Evolutionary conservation across 1,284 basidiomycete species (phyloP), one percentile per base, ranked within the genome.

Genomic region (Takashimella tepidaria): DNA sequence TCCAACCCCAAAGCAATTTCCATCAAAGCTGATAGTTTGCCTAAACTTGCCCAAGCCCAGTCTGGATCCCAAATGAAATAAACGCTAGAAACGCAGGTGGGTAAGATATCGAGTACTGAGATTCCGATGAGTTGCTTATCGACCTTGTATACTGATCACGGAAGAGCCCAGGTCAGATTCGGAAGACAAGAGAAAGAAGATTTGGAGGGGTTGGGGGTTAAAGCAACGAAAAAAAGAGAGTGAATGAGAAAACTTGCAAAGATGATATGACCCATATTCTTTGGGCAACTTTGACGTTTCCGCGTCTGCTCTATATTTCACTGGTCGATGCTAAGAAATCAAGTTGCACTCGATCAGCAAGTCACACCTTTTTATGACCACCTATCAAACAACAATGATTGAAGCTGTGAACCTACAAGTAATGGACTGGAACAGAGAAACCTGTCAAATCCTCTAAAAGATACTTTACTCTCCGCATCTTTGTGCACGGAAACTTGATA

Each of bases 41-140:
- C 95, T 23, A 97, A 70, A 11, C 67, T 67, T 8, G 74, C 74
- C 74, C 74, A 76, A 41, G 88, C 85, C 80, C 84, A 93, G 31
- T 80, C 79, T 6, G 84, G 83, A 65, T 92, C 84, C 76, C 96
- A 98, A 77, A 95, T 87, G 71, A 98, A 93, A 74, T 98, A 98
- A 8, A 98, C 95, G 60, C 88, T 91, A 13, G 91, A 95, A 3
- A 98, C 86, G 62, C 95, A 93, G 24, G 73, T 70, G 0, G 93
- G 95, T 5, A 98, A 78, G 52, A 99, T 86, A 70, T 98, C 96
- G 53, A 98, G 79, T 12, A 98, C 89, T 2, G 85, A 87, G 63
- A 98, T 81, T 0, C 88, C 95, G 45, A 98, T 83, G 12, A 98
- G 79, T 66, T 85, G 69, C 8, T 84, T 88, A 63, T 97, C 87